Evolutionary conservation across 148 eudicot species (phyloP), one percentile per base, ranked within the genome.

Genomic region (Silene conica): DNA sequence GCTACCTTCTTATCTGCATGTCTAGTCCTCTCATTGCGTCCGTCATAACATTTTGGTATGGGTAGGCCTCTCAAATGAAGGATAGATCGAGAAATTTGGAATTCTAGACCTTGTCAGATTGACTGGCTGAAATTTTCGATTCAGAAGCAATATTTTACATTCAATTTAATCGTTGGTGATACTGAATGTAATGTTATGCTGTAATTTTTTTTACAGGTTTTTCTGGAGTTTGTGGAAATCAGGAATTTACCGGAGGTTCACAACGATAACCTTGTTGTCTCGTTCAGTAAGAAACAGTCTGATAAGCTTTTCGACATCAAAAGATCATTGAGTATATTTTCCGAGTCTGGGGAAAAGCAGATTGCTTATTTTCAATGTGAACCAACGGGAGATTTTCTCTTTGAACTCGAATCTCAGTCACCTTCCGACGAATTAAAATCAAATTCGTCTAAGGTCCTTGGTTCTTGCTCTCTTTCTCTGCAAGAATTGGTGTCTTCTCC

Each of bases 281-380:
- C 83, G 71, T 87, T 95, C 77, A 82, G 89, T 64, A 95, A 95
- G 82, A 83, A 89, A 63, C 87, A 90, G 63, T 88, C 93, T 59
- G 98, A 95, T 86, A 72, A 55, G 82, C 72, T 92, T 80, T 92
- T 92, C 77, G 81, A 84, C 70, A 74, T 77, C 76, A 86, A 79
- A 72, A 88, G 82, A 77, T 85, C 79, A 76, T 81, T 95, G 58
- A 73, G 74, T 69, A 88, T 95, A 72, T 78, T 79, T 19, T 92
- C 98, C 13, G 87, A 84, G 72, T 82, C 88, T 34, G 83, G 82
- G 57, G 86, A 81, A 67, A 95, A 91, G 75, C 90, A 85, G 80
- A 86, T 95, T 66, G 98, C 97, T 80, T 81, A 50, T 69, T 92
- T 92, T 83, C 86, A 82, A 5, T 95, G 98, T 77, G 85, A 90